Evolutionary conservation across 768 basidiomycete species (phyloP).

Genomic region (Boletus subparvulus): DNA sequence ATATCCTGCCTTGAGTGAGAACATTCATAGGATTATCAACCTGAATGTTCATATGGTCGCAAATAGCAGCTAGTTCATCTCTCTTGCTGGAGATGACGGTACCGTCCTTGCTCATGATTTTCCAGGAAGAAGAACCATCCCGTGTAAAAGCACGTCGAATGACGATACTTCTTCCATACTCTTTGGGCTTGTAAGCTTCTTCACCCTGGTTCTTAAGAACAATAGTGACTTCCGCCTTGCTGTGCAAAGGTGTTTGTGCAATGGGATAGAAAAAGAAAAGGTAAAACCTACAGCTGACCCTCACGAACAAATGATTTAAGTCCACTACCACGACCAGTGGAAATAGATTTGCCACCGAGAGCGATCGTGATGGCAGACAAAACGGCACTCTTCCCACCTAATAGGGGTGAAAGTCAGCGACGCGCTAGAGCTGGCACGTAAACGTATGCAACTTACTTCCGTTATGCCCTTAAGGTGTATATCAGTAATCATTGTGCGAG

Average conservation of each 20-base stretch:
- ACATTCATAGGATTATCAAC: conserved; percentile 97
- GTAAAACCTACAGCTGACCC: conserved; percentile 62
- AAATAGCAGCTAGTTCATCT: conserved; percentile 84
- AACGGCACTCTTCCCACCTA: conserved; percentile 94
- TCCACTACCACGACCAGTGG: conserved; percentile 85
- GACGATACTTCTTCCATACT: conserved; percentile 84
- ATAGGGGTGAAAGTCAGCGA: conserved; percentile 4
- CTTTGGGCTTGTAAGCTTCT: conserved; percentile 80
- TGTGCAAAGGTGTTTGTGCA: conserved; percentile 39
- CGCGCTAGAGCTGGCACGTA: not conserved
- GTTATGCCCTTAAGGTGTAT: conserved; percentile 65
- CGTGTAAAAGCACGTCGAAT: conserved; percentile 80
- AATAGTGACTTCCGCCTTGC: conserved; percentile 69
- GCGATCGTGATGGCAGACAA: conserved; percentile 91
- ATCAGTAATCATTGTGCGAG: conserved; percentile 1
- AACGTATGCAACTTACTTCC: conserved; percentile 65
- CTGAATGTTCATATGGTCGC: conserved; percentile 95
- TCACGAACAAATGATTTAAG: conserved; percentile 85
- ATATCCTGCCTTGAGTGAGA: conserved; percentile 68
- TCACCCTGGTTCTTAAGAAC: conserved; percentile 86
- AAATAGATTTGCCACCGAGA: conserved; percentile 88
- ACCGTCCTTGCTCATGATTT: conserved; percentile 71
- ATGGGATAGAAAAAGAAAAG: not conserved
- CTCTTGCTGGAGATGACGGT: conserved; percentile 71
- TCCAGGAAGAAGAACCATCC: conserved; percentile 77